Evolutionary conservation across 1,284 basidiomycete species (phyloP), one percentile per base, ranked within the genome.

Genomic region (Boletus semigastroideus): DNA sequence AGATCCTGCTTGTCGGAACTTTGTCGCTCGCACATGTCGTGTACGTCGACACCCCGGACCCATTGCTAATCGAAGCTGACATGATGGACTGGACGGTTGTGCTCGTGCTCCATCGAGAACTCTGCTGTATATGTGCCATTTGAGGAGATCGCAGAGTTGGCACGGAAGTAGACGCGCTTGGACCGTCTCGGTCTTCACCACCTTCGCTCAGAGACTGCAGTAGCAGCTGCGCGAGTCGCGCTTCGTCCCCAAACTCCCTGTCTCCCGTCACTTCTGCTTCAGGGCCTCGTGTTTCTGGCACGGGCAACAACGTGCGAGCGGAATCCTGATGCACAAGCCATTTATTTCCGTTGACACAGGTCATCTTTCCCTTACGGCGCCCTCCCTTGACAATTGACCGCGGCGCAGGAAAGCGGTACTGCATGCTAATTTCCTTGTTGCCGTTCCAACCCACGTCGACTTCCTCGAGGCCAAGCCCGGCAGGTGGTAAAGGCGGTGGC

Each of bases 331-430:
- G 61, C n/a, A 38, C 53, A 27, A 70, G 59, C 20, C 37, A 48
- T 34, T 55, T 57, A 38, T 57, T 66, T 20, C 65, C 55, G 19
- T 49, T 54, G 39, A 42, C 34, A 20, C 46, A 56, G n/a, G 25
- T 9, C 38, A 44, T 55, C 44, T 56, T 68, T 34, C 46, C 52
- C 39, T 62, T 65, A 27, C 53, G 49, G 28, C 48, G 57, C 10
- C 60, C 57, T 31, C 55, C 60, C 37, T 62, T 69, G 55, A 54
- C 50, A 17, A 58, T 56, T 0, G 69, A 64, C 47, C 65, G 68
- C 3, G 66, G 66, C 3, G 68, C 68, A 6, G 67, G 61, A 37
- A 68, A 68, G 25, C 69, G 66, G 28, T 71, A 68, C 28, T 68
- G 69, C 40, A 60, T 33, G 6, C 57, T 25, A 46, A 71, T 59